Percentiles rank a stretch among this genome's conserved stretches.
Evolutionary conservation across 352 stramenopile genomes (phyloP).

Genomic region (Phytophthora tubulina): DNA sequence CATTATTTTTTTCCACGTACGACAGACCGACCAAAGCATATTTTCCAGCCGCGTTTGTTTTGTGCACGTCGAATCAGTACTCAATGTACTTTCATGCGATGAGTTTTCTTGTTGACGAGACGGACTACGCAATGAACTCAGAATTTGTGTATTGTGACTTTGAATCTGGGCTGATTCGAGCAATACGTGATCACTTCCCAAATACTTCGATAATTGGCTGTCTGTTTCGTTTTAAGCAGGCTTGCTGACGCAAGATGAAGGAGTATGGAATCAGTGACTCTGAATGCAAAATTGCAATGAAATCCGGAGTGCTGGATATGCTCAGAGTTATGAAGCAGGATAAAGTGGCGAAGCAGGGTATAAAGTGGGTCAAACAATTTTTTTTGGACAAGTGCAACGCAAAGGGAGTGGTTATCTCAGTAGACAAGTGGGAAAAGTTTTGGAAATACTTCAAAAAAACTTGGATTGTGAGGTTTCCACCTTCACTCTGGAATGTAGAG

Average conservation of each 20-base stretch:
- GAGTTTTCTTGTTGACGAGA: not conserved
- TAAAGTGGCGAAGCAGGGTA: conserved; percentile 9
- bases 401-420: not conserved
- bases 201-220: not conserved
- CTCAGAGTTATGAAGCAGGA: conserved; percentile 2
- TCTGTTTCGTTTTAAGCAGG: conserved; percentile 22
- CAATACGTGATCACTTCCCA: conserved; percentile 6
- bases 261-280: not conserved
- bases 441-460: conserved; percentile 27
- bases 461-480: conserved; percentile 17
- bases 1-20: conserved; percentile 7
- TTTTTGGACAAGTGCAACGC: not conserved
- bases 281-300: conserved; percentile 7
- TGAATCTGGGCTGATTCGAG: conserved; percentile 10
- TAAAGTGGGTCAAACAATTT: conserved; percentile 2
- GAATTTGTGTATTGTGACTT: conserved; percentile 15
- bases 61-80: conserved; percentile 19
- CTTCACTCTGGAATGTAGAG: conserved; percentile 8
- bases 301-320: conserved; percentile 5
- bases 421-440: conserved; percentile 8
- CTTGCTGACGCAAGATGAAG: conserved; percentile 11
- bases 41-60: conserved; percentile 1
- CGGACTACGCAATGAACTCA: conserved; percentile 4
- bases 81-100: conserved; percentile 9
- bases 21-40: not conserved